A percentile compares a stretch with the other conserved stretches of the same genome.
These are phyloP conservation scores for Biscutella auriculata DNA, from an alignment of 441 rosid species.

Conservation along the genomic window DNA sequence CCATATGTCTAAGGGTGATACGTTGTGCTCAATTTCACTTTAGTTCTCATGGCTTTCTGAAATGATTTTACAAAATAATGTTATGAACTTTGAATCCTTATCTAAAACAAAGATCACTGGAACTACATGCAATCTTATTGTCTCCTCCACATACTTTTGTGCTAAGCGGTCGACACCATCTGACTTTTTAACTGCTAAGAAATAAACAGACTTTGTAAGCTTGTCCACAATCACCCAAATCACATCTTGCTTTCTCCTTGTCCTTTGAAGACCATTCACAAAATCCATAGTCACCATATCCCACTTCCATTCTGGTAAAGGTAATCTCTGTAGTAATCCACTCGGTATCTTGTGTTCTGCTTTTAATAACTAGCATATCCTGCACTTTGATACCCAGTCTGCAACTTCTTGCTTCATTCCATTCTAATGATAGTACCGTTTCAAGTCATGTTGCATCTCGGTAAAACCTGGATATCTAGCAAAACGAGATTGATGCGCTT, in stretches of 20 bases:
- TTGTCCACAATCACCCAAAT: background rate
- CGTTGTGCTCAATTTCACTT: no score
- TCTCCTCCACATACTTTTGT: no score
- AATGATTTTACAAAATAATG: no score
- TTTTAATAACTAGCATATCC: background rate
- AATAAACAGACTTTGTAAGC: no score
- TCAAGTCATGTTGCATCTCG: background rate
- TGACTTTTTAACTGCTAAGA: no score
- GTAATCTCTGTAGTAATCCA: background rate
- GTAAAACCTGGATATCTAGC: background rate
- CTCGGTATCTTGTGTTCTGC: background rate
- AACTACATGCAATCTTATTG: no score
- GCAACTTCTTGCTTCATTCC: background rate
- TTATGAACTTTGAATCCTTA: no score
- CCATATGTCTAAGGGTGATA: no score
- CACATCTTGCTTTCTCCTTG: fast-evolving
- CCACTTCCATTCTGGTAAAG: background rate
- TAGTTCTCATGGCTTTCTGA: no score
- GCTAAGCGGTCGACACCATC: no score
- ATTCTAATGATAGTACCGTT: background rate
- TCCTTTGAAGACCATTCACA: background rate
- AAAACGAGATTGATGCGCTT: background rate
- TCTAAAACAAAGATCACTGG: no score
- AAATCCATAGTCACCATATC: background rate
- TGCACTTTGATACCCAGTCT: background rate